These are phyloP conservation scores for Epicoccum sorghinum DNA, from an alignment of 2,329 filamentous ascomycete genomes.

Conservation along the genomic window DNA sequence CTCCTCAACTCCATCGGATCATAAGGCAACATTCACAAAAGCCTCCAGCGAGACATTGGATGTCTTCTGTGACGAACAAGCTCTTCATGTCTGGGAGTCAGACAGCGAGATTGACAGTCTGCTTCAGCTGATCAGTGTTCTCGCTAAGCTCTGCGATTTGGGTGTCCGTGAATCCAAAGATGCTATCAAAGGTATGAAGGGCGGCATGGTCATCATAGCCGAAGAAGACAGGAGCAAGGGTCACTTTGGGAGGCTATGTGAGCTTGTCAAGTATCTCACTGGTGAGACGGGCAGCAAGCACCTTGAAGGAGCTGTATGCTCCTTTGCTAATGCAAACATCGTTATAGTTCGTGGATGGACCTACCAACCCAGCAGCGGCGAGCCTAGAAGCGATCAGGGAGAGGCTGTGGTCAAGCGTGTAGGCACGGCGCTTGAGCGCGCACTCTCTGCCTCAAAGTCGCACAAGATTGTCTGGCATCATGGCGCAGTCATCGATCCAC, in stretches of 20 bases:
- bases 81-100: slow-evolving; percentile 43
- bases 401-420: slow-evolving; percentile 32
- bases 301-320: slow-evolving; percentile 30
- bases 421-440: slow-evolving; percentile 29
- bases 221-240: slow-evolving; percentile 23
- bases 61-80: slow-evolving; percentile 28
- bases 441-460: slow-evolving; percentile 18
- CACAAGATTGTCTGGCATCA: slow-evolving; percentile 44
- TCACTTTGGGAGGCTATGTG: slow-evolving; percentile 35
- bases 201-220: slow-evolving; percentile 40
- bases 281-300: slow-evolving; percentile 27
- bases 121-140: slow-evolving; percentile 39
- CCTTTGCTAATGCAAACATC: slow-evolving; percentile 35
- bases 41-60: slow-evolving; percentile 28
- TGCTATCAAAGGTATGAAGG: slow-evolving; percentile 18
- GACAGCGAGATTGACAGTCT: slow-evolving; percentile 41
- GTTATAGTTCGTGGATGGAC: slow-evolving; percentile 39
- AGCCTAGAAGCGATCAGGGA: slow-evolving; percentile 15
- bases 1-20: slow-evolving; percentile 30
- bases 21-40: slow-evolving; percentile 30
- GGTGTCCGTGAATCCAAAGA: slow-evolving; percentile 21
- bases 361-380: slow-evolving; percentile 5
- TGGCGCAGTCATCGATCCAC: slow-evolving; percentile 35
- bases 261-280: slow-evolving; percentile 36
- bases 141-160: slow-evolving; percentile 36